Conservation (phyloP, 1,139 yeast genomes). For the Saccharomycopsis hybrid region DNA sequence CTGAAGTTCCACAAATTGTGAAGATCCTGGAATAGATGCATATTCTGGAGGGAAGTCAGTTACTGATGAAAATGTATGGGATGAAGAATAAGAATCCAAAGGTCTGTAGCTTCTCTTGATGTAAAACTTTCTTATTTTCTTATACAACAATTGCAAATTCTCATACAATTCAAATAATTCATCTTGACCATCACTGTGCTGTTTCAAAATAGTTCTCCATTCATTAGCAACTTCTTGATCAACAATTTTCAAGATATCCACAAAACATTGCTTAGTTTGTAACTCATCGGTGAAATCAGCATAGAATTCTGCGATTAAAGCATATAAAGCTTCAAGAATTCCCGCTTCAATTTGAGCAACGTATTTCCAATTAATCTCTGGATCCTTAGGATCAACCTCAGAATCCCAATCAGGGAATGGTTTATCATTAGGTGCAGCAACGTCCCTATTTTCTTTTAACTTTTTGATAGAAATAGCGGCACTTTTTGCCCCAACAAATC, state of each 20-base stretch:
- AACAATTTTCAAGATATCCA: constrained; percentile 60
- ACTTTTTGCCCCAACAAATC: constrained; percentile 54
- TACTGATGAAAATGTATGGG: constrained; percentile 19
- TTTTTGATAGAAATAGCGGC: constrained; percentile 47
- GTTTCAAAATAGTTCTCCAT: constrained; percentile 47
- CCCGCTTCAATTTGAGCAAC: constrained; percentile 74
- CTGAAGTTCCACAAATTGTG: constrained; percentile 35
- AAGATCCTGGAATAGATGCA: constrained; percentile 24
- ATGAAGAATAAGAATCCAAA: constrained; percentile 29
- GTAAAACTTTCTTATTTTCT: constrained; percentile 63
- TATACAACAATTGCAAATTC: constrained; percentile 52
- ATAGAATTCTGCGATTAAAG: constrained; percentile 69
- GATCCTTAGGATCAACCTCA: constrained; percentile 26
- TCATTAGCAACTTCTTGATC: constrained; percentile 62
- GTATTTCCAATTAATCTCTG: constrained; percentile 45
- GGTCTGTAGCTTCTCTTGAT: constrained; percentile 81
- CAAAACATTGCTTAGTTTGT: constrained; percentile 51
- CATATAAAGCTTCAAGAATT: constrained; percentile 67
- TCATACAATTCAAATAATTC: constrained; percentile 35
- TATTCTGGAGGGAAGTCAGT: constrained; percentile 24
- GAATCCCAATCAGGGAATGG: constrained; percentile 43
- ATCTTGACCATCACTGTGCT: constrained; percentile 26
- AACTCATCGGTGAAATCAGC: constrained; percentile 69
- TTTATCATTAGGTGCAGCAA: constrained; percentile 3
- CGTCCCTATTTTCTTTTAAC: constrained; percentile 22